Percentiles rank a stretch among this genome's conserved stretches.
These are phyloP conservation scores for Adansonia madagascariensis DNA, from an alignment of 441 rosid genomes.

Conservation along the genomic window DNA sequence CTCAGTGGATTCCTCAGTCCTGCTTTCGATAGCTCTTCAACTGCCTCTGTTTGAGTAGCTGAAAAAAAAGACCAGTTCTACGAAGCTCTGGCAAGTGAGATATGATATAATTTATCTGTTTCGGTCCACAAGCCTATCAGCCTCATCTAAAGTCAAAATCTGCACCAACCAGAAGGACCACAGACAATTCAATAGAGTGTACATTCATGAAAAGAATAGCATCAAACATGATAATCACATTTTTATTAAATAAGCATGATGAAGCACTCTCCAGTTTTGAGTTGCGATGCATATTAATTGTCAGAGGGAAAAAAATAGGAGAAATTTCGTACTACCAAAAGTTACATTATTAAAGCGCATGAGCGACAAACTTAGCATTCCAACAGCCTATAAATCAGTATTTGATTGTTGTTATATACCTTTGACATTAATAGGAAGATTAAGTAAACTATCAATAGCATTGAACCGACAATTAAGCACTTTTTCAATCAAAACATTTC, in stretches of 20 bases:
- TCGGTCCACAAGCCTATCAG: slow-evolving; percentile 94
- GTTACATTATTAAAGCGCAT: background rate
- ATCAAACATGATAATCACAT: background rate
- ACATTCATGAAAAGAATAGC: background rate
- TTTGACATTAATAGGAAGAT: background rate
- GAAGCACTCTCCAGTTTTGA: background rate
- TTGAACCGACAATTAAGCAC: background rate
- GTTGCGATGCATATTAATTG: background rate
- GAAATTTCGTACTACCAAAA: background rate
- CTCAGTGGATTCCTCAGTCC: slow-evolving; percentile 89
- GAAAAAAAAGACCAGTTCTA: slow-evolving; percentile 89
- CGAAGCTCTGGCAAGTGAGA: slow-evolving; percentile 91
- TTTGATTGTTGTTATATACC: background rate
- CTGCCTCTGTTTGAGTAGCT: slow-evolving; percentile 96
- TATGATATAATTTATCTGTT: slow-evolving; percentile 70
- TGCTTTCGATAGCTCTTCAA: slow-evolving; percentile 84
- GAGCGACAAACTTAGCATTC: background rate
- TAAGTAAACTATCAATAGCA: background rate
- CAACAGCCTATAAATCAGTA: background rate
- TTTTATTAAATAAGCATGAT: background rate
- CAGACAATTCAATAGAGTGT: background rate
- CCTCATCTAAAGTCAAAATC: slow-evolving; percentile 92
- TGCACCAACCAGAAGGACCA: slow-evolving; percentile 41
- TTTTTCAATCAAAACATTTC: background rate
- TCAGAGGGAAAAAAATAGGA: background rate